Percentiles rank a stretch among this genome's conserved stretches.
Conservation (phyloP, 495 filamentous ascomycete genomes). For the Podospora didyma region DNA sequence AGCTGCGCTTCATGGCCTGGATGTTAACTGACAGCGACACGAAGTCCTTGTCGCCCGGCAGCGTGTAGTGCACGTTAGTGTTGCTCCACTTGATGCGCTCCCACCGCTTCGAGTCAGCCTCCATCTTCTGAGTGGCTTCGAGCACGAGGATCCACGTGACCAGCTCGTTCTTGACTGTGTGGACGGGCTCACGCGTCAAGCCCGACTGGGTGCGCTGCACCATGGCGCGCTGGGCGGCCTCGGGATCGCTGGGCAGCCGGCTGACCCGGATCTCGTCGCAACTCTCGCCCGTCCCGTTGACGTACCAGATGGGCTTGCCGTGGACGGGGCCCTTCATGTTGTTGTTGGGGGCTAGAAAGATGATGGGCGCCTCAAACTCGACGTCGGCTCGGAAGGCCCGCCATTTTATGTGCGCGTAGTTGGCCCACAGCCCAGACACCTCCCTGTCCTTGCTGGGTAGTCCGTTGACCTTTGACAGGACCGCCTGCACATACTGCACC, state of each 20-base stretch:
- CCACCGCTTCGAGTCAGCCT: constrained; percentile 34
- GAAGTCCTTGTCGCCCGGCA: constrained; percentile 5
- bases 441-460: constrained; percentile 17
- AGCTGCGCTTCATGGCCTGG: constrained; percentile 37
- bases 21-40: constrained; percentile 33
- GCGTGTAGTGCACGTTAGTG: constrained; percentile 8
- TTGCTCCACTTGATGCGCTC: constrained; percentile 17
- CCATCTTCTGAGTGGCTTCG: constrained; percentile 30
- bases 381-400: constrained; percentile 37
- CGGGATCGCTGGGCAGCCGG: constrained; percentile 10
- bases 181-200: constrained; percentile 17
- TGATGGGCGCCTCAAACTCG: constrained; percentile 39
- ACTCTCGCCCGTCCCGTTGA: constrained; percentile 30
- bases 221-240: constrained; percentile 6
- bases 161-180: constrained; percentile 37
- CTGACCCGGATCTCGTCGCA: constrained; percentile 28
- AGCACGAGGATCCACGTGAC: constrained; percentile 35
- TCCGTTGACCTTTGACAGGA: constrained; percentile 10
- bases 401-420: constrained; percentile 26
- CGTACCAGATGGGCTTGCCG: constrained; percentile 24
- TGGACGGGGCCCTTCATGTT: constrained; percentile 34
- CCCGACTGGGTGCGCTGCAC: not conserved
- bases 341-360: constrained; percentile 32
- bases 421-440: constrained; percentile 38
- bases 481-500: constrained; percentile 15